Conservation (phyloP, 176 grass and related monocot species). For the Avena eriantha region DNA sequence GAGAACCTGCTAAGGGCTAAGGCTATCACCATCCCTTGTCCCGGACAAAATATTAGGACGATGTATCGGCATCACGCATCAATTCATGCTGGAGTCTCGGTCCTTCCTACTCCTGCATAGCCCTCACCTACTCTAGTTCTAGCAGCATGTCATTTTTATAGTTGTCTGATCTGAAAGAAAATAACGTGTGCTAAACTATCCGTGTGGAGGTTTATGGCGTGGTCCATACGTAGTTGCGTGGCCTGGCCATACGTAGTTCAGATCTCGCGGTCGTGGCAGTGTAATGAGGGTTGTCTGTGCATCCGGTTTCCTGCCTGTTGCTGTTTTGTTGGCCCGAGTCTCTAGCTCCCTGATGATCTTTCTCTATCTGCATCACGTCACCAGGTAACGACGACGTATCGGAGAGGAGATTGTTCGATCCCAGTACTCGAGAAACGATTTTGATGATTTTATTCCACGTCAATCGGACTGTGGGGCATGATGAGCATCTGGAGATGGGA, state of each 20-base stretch:
- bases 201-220: neutral
- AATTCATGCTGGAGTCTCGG: conserved; percentile 32
- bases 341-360: conserved; percentile 15
- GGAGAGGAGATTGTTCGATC: conserved; percentile 19
- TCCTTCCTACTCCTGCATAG: conserved; percentile 42
- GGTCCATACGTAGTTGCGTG: conserved; percentile 34
- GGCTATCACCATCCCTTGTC: conserved; percentile 34
- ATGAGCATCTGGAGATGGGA: conserved; percentile 24
- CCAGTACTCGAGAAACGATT: conserved; percentile 45
- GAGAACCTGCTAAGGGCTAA: conserved; percentile 31
- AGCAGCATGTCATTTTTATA: conserved; percentile 47
- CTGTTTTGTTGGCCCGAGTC: conserved; percentile 31
- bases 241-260: conserved; percentile 48
- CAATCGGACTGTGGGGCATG: conserved; percentile 21
- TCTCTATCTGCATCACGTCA: conserved; percentile 46
- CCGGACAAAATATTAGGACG: conserved; percentile 41
- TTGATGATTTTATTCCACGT: conserved; percentile 42
- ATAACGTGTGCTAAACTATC: conserved; percentile 33
- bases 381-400: conserved; percentile 38
- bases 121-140: conserved; percentile 1
- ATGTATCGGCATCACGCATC: conserved; percentile 33
- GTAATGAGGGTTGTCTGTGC: conserved; percentile 18
- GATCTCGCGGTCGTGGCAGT: conserved; percentile 45
- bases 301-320: conserved; percentile 39
- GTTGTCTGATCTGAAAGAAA: conserved; percentile 48